phyloP scores from a whole-genome alignment of 345 rosid species.

The Moricandia arvensis region DNA sequence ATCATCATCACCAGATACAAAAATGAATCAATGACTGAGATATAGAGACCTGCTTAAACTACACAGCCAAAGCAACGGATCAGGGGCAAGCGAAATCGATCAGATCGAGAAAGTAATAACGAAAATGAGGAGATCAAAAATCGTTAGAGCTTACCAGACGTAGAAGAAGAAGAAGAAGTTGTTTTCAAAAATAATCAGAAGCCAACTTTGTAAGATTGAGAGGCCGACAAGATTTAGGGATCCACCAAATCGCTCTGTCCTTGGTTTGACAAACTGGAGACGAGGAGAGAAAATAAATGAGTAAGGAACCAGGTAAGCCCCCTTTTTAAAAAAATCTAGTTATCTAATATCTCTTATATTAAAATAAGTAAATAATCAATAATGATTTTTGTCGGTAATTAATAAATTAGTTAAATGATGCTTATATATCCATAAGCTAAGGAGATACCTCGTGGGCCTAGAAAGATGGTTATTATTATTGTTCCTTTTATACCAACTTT shows the following conservation, averaged over 20 bases:
- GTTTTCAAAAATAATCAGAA: not conserved
- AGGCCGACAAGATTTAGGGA: conserved; percentile 9
- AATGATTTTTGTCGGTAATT: not conserved
- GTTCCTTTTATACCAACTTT: conserved; percentile 16
- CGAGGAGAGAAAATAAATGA: conserved; percentile 12
- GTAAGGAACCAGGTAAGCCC: not conserved
- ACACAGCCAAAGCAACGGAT: not conserved
- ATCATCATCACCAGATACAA: not conserved
- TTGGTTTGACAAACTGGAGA: conserved; percentile 30
- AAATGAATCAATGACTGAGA: not conserved
- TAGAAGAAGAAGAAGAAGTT: not conserved
- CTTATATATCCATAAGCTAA: not conserved
- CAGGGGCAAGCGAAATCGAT: not conserved
- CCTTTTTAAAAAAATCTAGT: not conserved
- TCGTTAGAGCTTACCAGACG: conserved; percentile 6
- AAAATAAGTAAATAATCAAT: not conserved
- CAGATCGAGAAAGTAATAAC: conserved; percentile 8
- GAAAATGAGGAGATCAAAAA: not conserved
- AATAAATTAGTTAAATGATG: not conserved
- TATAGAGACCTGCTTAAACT: not conserved
- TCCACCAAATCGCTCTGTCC: conserved; percentile 7
- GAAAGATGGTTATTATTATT: not conserved
- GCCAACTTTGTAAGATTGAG: not conserved
- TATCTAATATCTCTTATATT: not conserved
- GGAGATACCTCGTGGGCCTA: conserved; percentile 19